Evolutionary conservation across 257 asterid genomes (phyloP), one percentile per base, ranked within the genome.

Genomic region (Craterostigma plantagineum): DNA sequence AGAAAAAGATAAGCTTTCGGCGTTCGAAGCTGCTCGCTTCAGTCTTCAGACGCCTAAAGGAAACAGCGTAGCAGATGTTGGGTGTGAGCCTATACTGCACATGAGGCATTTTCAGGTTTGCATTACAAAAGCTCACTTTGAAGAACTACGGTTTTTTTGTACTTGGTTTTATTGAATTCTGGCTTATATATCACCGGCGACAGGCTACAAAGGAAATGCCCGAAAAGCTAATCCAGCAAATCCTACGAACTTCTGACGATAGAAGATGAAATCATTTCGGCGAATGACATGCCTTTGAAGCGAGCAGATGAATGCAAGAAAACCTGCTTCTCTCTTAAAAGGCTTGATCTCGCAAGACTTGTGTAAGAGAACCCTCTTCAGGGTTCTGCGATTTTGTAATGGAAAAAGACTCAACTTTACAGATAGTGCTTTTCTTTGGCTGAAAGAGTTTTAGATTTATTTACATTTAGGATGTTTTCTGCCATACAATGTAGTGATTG

Each of bases 31-130:
- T 3, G 84, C 58, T 0, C 74, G 92, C 9, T 82, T 87, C 72
- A 70, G 92, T 51, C 46, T 74, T 68, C 72, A 46, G 58, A 87
- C 95, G 14, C 91, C 95, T 9, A 79, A 65, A 0, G 98, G 98
- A 7, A 82, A 79, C 30, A 66, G 63, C 40, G 77, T 82, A 14
- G 95, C 98, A 12, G 98, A 82, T 50, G 92, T 87, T 43, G 98
- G 98, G 35, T 82, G 98, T 45, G 95, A 87, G 73, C 95, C 95
- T 8, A 83, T 87, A 45, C 72, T 87, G 33, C 93, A 87, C 45
- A 87, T 87, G 98, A 68, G 98, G 62, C 81, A 87, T 43, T 87
- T 87, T 54, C 95, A 87, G 95, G 96, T 81, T 45, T 46, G 72
- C 44, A 46, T 16, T 38, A 43, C 18, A 33, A 49, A 23, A 5